phyloP scores from a whole-genome alignment of 2,329 filamentous ascomycete species.

The Colletotrichum sp. region DNA sequence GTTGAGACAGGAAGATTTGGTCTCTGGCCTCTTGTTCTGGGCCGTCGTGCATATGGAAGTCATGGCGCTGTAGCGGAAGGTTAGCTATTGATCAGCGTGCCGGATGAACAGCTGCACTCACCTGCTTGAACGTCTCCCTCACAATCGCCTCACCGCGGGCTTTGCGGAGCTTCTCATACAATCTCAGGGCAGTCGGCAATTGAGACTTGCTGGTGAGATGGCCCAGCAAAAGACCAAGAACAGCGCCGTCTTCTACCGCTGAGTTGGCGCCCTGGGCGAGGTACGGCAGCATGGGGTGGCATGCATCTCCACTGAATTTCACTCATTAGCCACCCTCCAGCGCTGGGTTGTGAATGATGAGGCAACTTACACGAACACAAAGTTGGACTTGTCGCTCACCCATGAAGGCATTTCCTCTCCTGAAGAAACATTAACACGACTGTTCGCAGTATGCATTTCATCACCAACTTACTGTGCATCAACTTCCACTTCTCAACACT shows the following conservation, averaged over 20 bases:
- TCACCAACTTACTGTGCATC: conserved; percentile 51
- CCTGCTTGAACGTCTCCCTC: conserved; percentile 59
- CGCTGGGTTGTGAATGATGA: background rate
- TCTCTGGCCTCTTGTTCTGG: conserved; percentile 64
- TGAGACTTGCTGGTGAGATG: conserved; percentile 51
- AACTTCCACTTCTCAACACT: conserved; percentile 73
- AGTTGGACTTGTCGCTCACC: conserved; percentile 57
- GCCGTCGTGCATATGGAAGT: conserved; percentile 60
- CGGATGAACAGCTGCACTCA: background rate
- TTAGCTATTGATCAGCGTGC: background rate
- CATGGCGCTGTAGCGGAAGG: conserved; percentile 41
- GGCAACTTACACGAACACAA: conserved; percentile 47
- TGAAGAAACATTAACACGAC: conserved; percentile 18
- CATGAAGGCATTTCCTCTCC: conserved; percentile 57
- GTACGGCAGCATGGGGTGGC: conserved; percentile 69
- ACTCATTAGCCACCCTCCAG: background rate
- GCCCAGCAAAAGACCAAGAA: conserved; percentile 63
- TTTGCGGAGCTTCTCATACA: conserved; percentile 54
- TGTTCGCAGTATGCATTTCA: background rate
- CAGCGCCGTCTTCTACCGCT: conserved; percentile 71
- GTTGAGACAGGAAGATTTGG: conserved; percentile 57
- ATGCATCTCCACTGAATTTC: conserved; percentile 56
- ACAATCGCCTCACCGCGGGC: conserved; percentile 59
- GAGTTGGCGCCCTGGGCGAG: conserved; percentile 72
- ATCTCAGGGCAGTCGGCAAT: conserved; percentile 45